Conservation (phyloP, 345 rosid genomes). For the Sonneratia alba region DNA sequence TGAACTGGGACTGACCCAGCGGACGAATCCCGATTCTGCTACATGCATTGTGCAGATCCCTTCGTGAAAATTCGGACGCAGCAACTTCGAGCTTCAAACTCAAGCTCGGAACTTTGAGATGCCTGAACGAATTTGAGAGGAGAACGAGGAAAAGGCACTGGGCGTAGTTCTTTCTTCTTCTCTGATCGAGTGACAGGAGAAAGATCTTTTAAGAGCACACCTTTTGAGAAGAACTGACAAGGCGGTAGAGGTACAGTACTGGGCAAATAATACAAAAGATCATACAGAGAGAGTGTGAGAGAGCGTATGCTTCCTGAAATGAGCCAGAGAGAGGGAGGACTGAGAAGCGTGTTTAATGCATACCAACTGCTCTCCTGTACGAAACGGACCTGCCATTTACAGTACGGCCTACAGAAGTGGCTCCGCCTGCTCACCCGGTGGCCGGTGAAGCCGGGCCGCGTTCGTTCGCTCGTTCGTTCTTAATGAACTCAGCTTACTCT, state of each 20-base stretch:
- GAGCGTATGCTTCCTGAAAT: too few species aligned
- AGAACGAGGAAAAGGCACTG: neutral
- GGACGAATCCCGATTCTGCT: neutral
- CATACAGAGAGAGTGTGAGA: neutral
- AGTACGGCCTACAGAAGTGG: constrained; percentile 1
- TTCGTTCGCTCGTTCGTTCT: too few species aligned
- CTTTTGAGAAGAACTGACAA: constrained; percentile 16
- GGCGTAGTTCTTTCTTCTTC: neutral
- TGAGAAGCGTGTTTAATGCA: constrained; percentile 44
- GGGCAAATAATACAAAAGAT: constrained; percentile 7
- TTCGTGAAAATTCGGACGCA: neutral
- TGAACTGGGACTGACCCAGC: neutral
- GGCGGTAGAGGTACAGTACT: too few species aligned
- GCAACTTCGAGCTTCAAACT: neutral
- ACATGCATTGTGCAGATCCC: neutral
- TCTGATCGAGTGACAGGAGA: neutral
- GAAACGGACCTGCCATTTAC: constrained; percentile 40
- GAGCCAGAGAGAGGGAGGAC: constrained; percentile 3
- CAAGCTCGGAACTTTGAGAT: neutral
- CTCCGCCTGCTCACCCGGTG: too few species aligned
- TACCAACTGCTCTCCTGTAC: constrained; percentile 49
- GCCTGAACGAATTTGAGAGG: neutral
- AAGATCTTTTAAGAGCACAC: constrained; percentile 15
- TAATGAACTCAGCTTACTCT: too few species aligned
- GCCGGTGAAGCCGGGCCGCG: too few species aligned